Conservation (phyloP, 108 stramenopile species). For the Cyclotella baltica region DNA sequence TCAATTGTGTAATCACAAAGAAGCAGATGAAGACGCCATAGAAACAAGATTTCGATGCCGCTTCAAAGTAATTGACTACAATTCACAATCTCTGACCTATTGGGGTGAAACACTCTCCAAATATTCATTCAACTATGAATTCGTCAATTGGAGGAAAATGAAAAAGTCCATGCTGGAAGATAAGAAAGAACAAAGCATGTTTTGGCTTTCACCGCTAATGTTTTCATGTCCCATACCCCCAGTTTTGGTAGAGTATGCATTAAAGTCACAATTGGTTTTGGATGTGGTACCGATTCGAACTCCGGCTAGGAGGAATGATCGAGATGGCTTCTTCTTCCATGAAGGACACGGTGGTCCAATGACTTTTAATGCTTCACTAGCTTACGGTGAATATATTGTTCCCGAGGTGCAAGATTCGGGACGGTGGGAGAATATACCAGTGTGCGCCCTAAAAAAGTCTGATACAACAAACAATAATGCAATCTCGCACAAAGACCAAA, state of each 20-base stretch:
- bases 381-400: conserved; percentile 65
- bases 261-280: conserved; percentile 43
- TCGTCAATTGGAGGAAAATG: conserved; percentile 64
- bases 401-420: conserved; percentile 45
- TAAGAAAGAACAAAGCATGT: conserved; percentile 67
- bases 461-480: background rate
- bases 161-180: conserved; percentile 57
- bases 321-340: conserved; percentile 57
- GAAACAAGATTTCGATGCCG: conserved; percentile 88
- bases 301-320: conserved; percentile 56
- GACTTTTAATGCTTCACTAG: conserved; percentile 62
- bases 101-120: conserved; percentile 59
- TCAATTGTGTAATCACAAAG: conserved; percentile 72
- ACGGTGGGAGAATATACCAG: conserved; percentile 61
- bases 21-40: conserved; percentile 79
- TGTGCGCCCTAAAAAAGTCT: conserved; percentile 34
- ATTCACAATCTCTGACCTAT: conserved; percentile 33
- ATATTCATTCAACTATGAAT: conserved; percentile 78
- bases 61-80: conserved; percentile 63
- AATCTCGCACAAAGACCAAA: too few species aligned
- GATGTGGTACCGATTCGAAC: conserved; percentile 78
- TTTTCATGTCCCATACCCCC: conserved; percentile 86
- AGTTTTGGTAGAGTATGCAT: conserved; percentile 28
- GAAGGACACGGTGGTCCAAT: conserved; percentile 54
- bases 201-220: conserved; percentile 77